Percentiles rank a stretch among this genome's conserved stretches.
These are phyloP conservation scores for Chrysanthemum makinoi DNA, from an alignment of 129 eudicot genomes.

Conservation along the genomic window DNA sequence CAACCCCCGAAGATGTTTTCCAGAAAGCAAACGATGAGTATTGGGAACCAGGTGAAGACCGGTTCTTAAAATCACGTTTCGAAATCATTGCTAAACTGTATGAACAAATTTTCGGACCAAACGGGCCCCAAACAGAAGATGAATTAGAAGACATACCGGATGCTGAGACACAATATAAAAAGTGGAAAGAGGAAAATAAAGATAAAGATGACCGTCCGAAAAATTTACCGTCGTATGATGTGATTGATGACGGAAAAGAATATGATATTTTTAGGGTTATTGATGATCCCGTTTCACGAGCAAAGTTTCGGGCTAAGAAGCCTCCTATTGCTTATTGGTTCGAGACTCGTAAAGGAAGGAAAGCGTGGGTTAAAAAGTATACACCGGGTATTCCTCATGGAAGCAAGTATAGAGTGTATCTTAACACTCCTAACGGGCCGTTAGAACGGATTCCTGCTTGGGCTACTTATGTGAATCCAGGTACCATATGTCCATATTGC, in stretches of 20 bases:
- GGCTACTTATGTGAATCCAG: conserved; percentile 98
- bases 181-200: conserved; percentile 84
- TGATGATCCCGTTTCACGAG: conserved; percentile 70
- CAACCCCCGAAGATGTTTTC: conserved; percentile 62
- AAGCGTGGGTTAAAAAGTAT: conserved; percentile 88
- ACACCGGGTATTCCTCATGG: conserved; percentile 85
- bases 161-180: conserved; percentile 65
- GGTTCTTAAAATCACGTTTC: conserved; percentile 57
- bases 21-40: conserved; percentile 89
- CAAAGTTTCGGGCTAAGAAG: conserved; percentile 61
- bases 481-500: conserved; percentile 27
- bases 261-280: conserved; percentile 63
- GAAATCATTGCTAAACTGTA: conserved; percentile 72
- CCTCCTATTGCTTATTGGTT: conserved; percentile 92
- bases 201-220: conserved; percentile 86
- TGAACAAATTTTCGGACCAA: conserved; percentile 94
- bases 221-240: conserved; percentile 67
- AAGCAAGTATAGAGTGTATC: conserved; percentile 89
- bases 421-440: conserved; percentile 90
- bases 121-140: conserved; percentile 93
- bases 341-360: conserved; percentile 91
- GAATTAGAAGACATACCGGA: conserved; percentile 92
- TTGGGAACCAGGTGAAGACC: conserved; percentile 99
- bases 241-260: conserved; percentile 74
- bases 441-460: conserved; percentile 96